A percentile compares a stretch with the other conserved stretches of the same genome.
phyloP scores from a whole-genome alignment of 257 asterid genomes.

The Fraxinus cuspidata region DNA sequence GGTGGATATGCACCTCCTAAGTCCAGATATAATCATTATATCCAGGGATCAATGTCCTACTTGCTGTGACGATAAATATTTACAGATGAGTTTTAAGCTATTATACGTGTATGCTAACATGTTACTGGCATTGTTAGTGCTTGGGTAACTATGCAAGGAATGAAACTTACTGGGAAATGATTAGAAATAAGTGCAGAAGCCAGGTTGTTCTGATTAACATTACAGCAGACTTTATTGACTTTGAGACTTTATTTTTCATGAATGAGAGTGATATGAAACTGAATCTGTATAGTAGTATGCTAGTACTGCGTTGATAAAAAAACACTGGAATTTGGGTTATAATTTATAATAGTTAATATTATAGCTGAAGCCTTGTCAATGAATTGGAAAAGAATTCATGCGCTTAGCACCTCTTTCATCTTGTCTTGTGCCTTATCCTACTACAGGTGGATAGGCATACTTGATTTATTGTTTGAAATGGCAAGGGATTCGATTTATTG shows the following conservation, averaged over 20 bases:
- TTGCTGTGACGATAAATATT: neutral
- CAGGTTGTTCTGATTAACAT: neutral
- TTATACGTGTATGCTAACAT: neutral
- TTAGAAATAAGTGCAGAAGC: neutral
- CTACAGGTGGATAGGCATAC: neutral
- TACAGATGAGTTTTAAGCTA: neutral
- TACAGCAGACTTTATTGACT: neutral
- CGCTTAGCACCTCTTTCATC: neutral
- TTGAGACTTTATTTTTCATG: neutral
- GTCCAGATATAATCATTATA: neutral
- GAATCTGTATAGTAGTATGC: no score
- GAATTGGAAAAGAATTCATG: neutral
- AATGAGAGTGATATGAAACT: no score
- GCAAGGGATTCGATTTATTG: neutral
- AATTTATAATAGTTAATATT: neutral
- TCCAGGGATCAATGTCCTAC: neutral
- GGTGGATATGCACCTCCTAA: neutral
- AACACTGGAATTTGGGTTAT: neutral
- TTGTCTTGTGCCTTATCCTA: neutral
- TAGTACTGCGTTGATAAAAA: neutral
- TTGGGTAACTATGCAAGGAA: neutral
- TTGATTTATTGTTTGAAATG: neutral
- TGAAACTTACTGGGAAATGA: neutral
- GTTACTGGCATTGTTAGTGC: neutral
- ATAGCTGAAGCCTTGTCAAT: neutral